Percentiles rank a stretch among this genome's conserved stretches.
phyloP scores from a whole-genome alignment of 176 grass and related monocot genomes.

The Oryza meyeriana region DNA sequence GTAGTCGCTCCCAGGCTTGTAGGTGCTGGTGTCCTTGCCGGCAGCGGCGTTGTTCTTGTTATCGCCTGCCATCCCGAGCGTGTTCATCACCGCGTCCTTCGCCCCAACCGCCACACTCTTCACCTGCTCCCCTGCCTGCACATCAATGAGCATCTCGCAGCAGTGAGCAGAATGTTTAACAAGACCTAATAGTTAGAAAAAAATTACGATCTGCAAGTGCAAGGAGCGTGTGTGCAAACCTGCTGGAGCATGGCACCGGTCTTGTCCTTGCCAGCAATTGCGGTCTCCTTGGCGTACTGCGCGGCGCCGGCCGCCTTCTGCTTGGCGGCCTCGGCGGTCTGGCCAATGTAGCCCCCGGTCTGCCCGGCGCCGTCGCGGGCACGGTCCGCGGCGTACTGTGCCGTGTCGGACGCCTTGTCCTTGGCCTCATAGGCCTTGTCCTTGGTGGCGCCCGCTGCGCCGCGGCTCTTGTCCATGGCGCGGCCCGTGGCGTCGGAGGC shows the following conservation, averaged over 20 bases:
- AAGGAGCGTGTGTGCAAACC: conserved; percentile 9
- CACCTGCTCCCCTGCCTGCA: conserved; percentile 56
- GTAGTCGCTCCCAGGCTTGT: conserved; percentile 35
- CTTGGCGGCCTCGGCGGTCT: conserved; percentile 37
- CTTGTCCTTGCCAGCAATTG: conserved; percentile 54
- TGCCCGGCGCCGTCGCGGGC: conserved; percentile 19
- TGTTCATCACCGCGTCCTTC: conserved; percentile 59
- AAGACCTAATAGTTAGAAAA: neutral
- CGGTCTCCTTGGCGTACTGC: conserved; percentile 54
- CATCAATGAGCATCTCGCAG: neutral
- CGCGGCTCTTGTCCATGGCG: conserved; percentile 31
- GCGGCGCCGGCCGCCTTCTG: conserved; percentile 43
- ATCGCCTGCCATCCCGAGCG: conserved; percentile 57
- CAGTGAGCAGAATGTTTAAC: neutral
- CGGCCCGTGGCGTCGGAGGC: conserved; percentile 16
- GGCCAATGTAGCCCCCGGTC: conserved; percentile 25
- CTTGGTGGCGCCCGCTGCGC: neutral
- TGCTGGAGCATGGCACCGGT: conserved; percentile 52
- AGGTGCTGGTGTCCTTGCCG: conserved; percentile 35
- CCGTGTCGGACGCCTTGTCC: conserved; percentile 34
- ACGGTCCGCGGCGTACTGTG: conserved; percentile 30
- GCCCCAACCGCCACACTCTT: conserved; percentile 44
- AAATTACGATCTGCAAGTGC: neutral
- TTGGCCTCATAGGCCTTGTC: conserved; percentile 25
- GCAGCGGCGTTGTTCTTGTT: conserved; percentile 12